These are phyloP conservation scores for Trichoderma parareesei DNA, from an alignment of 495 filamentous ascomycete species.

Conservation along the genomic window DNA sequence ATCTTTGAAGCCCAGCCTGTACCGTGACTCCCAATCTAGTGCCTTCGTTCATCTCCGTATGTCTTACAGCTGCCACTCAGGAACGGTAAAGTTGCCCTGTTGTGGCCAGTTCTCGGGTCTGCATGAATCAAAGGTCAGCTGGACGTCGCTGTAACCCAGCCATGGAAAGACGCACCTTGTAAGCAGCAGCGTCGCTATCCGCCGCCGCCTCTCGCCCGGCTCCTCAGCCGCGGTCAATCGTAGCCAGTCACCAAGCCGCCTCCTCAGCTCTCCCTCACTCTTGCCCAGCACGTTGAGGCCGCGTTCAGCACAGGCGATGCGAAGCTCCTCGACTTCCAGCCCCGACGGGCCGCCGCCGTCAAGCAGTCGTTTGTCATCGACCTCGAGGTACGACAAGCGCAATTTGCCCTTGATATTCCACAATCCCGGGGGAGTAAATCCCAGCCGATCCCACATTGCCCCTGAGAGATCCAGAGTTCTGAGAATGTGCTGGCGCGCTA, in stretches of 20 bases:
- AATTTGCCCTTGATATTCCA: slow-evolving; percentile 19
- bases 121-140: background rate
- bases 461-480: slow-evolving; percentile 24
- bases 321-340: slow-evolving; percentile 34
- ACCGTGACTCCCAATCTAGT: background rate
- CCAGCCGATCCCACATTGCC: slow-evolving; percentile 25
- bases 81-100: slow-evolving; percentile 10
- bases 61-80: slow-evolving; percentile 12
- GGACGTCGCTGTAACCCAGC: background rate
- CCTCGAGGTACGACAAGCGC: slow-evolving; percentile 45
- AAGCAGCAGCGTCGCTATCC: slow-evolving; percentile 13
- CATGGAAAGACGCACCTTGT: slow-evolving; percentile 4
- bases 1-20: background rate
- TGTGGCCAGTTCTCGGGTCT: slow-evolving; percentile 15
- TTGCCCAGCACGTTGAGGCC: slow-evolving; percentile 29
- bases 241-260: slow-evolving; percentile 28
- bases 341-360: slow-evolving; percentile 26
- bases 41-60: background rate
- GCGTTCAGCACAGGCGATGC: slow-evolving; percentile 33
- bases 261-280: slow-evolving; percentile 21
- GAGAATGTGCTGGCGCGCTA: slow-evolving; percentile 32
- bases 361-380: slow-evolving; percentile 28
- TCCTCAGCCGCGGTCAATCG: slow-evolving; percentile 17
- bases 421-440: slow-evolving; percentile 16
- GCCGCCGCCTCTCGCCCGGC: slow-evolving; percentile 11